Evolutionary conservation across 306 rosid genomes (phyloP), one percentile per base, ranked within the genome.

Genomic region (Cyclanthera cordifolia): DNA sequence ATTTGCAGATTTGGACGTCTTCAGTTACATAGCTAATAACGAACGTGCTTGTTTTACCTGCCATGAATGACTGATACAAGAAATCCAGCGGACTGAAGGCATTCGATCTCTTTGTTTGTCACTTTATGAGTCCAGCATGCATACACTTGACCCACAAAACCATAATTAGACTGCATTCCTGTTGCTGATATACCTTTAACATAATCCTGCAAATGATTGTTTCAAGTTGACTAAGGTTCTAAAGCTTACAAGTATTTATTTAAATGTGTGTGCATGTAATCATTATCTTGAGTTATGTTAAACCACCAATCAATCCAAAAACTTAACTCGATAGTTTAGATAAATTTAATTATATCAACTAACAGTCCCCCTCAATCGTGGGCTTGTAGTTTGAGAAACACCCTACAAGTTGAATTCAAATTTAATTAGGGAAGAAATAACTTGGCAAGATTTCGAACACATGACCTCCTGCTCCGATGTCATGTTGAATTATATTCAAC

Each of bases 111-210:
- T 60, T 72, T n/a, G 53, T 61, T 75, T 12, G 84, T 88, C 86
- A 94, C 63, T 75, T 82, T 88, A 76, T 94, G 99, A 0, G 79
- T 94, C 99, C 97, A 90, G 74, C 99, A 90, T 57, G 96, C 97
- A 82, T 82, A 78, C 70, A 88, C 59, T 81, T 94, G 99, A 65
- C 99, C 99, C 49, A 78, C 89, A 4, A 94, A 88, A 72, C 99
- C 96, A 67, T 74, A 19, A 71, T 79, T 85, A 71, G 88, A 79
- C 80, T 94, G 99, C 97, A 94, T 86, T 49, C 99, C 99, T 37
- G 86, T 75, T 61, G 90, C 74, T 46, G 96, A 80, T 78, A 94
- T 85, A 23, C 86, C 83, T 61, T 83, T 86, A 55, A 94, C 99
- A 79, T 88, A 94, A 88, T 87, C 83, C 99, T 94, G 95, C 76